Base-by-base conservation (phyloP, 805 yeast genomes). In the Metschnikowia corniflorae region DNA sequence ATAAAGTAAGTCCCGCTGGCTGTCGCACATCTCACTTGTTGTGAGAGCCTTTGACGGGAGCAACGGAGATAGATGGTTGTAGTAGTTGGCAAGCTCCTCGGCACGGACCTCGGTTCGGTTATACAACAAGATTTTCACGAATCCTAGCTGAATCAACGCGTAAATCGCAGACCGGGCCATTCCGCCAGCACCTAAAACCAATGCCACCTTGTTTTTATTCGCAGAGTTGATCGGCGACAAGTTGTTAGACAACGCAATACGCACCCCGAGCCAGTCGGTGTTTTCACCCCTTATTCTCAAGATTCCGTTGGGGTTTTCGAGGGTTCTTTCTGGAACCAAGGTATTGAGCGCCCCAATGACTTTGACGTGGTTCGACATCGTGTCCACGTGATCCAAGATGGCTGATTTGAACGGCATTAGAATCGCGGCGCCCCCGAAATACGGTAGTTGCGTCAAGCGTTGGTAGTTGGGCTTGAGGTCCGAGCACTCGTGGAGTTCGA, bases 171-270 rank as follows among this genome's bases (percentile, higher is more conserved):
- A 41, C 19, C 49, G 35, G 29, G 48, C 40, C 40, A 44, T 43
- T 19, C 50, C 47, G 16, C 51, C 50, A 15, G 50, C 47, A 7
- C 54, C 54, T 6, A 49, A 19, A 0, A 49, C 47, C 29, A 49
- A 33, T 7, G 50, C 51, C 12, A 44, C 31, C 23, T 43, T 45
- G n/a, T 34, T 26, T 15, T 31, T 20, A 19, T 43, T 42, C 5
- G 42, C 50, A 12, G 43, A 42, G 35, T 49, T 49, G 17, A 49
- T 46, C 5, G 54, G 50, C 3, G 51, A 42, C n/a, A 38, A 26
- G 21, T 40, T 39, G 12, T 35, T 39, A 17, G 24, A 20, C 21
- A 43, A 27, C 6, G 38, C 31, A 9, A 32, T 18, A 14, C 42
- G 31, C 13, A 49, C 35, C 16, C 46, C 51, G 15, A 45, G 29